Conservation (phyloP, 805 yeast species). For the Jamesozyma rosinii region DNA sequence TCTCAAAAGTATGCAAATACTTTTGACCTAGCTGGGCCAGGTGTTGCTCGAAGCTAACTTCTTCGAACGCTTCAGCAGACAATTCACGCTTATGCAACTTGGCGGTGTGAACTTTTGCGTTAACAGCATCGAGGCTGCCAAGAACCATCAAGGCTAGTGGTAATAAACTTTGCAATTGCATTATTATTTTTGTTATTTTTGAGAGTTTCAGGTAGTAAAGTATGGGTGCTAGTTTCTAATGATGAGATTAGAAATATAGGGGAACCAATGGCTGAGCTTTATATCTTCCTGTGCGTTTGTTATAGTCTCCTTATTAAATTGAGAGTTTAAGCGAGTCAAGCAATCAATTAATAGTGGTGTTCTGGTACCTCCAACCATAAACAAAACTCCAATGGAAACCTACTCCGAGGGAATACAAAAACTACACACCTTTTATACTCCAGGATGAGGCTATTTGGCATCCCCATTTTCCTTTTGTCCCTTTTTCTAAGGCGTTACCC, state of each 20-base stretch:
- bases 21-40: slow-evolving; percentile 51
- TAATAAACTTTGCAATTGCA: slow-evolving; percentile 21
- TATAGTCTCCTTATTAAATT: background rate
- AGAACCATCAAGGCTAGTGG: slow-evolving; percentile 25
- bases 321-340: background rate
- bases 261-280: background rate
- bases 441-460: no score
- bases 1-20: slow-evolving; percentile 44
- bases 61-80: slow-evolving; percentile 40
- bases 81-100: slow-evolving; percentile 51
- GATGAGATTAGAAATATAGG: background rate
- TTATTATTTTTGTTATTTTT: background rate
- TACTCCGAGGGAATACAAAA: no score
- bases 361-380: background rate
- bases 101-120: slow-evolving; percentile 47
- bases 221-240: no score
- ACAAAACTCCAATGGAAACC: no score
- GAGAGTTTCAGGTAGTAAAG: background rate
- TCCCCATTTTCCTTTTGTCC: no score
- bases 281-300: no score
- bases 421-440: no score
- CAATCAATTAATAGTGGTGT: background rate
- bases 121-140: slow-evolving; percentile 24
- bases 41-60: slow-evolving; percentile 43
- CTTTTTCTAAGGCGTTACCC: no score